Conservation (phyloP, 1,139 yeast genomes). For the Candida neerlandica region DNA sequence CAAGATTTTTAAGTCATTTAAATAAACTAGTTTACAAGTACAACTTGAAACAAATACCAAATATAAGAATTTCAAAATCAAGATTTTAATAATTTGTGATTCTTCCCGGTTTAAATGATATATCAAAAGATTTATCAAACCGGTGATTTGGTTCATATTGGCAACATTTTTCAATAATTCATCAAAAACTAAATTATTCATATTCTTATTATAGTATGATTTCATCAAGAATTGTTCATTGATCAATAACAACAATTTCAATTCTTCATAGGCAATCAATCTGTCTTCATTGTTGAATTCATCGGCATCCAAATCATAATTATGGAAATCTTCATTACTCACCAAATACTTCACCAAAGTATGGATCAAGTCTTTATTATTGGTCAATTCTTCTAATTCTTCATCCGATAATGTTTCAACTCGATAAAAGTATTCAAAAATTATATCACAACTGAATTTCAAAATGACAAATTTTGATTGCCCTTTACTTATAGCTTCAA, state of each 20-base stretch:
- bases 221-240: constrained; percentile 87
- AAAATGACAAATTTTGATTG: constrained; percentile 36
- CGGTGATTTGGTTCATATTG: constrained; percentile 29
- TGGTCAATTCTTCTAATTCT: constrained; percentile 36
- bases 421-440: constrained; percentile 47
- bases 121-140: constrained; percentile 43
- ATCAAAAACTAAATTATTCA: constrained; percentile 52
- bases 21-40: constrained; percentile 70
- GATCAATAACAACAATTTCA: constrained; percentile 70
- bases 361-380: constrained; percentile 30
- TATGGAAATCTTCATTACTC: constrained; percentile 47
- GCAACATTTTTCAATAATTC: constrained; percentile 31
- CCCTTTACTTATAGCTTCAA: constrained; percentile 21
- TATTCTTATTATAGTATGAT: constrained; percentile 28
- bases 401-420: constrained; percentile 36
- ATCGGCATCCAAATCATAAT: constrained; percentile 36
- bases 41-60: constrained; percentile 68
- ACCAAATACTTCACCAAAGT: constrained; percentile 55
- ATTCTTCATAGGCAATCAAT: constrained; percentile 66
- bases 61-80: constrained; percentile 78
- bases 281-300: constrained; percentile 61
- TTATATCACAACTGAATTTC: constrained; percentile 44
- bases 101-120: constrained; percentile 75
- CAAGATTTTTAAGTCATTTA: constrained; percentile 83
- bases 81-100: constrained; percentile 71